Base-by-base conservation (phyloP, 2,329 filamentous ascomycete species). In the Phyllosticta citribraziliensis region DNA sequence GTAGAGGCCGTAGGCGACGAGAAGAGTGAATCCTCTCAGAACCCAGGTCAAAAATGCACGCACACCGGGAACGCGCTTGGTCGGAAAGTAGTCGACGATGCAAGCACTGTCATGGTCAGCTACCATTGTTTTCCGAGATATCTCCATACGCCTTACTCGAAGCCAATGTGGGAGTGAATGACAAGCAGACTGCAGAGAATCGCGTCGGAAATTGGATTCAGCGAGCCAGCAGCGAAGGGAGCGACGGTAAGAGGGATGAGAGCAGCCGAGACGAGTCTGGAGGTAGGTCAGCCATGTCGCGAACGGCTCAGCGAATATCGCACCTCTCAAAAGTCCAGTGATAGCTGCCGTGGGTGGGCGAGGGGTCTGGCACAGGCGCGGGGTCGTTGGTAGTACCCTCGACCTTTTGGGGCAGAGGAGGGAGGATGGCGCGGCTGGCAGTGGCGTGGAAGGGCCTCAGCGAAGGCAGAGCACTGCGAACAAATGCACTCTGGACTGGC, bases 321-420 rank as follows among this genome's bases (percentile, higher is more conserved):
- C 72, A 84, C 82, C 85, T 81, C 82, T 99, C 94, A 71, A 96
- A 96, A 63, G 88, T 89, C 94, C 94, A 99, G 84, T 99, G 94
- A 81, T 97, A 99, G 76, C 89, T 95, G 69, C 94, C 94, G 79
- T 99, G 90, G 61, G 85, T 80, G 52, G 93, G 86, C 68, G 83
- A 84, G 58, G 89, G 78, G 22, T 83, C 73, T 54, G 91, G 92
- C 24, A 96, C 76, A 50, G 84, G 84, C 33, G 84, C 88, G 61
- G 94, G 84, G 71, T 97, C 92, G 78, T 99, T 99, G 73, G 92
- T 82, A 69, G 84, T 85, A 77, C 91, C 91, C 64, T 89, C 73
- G 67, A 96, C 83, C 88, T 78, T 81, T 94, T 91, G 94, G 70
- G 92, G 91, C 66, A 88, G 84, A 61, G 91, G 87, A 63, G 93